These are phyloP conservation scores for Thielaviopsis musarum DNA, from an alignment of 2,329 filamentous ascomycete genomes.

Conservation along the genomic window DNA sequence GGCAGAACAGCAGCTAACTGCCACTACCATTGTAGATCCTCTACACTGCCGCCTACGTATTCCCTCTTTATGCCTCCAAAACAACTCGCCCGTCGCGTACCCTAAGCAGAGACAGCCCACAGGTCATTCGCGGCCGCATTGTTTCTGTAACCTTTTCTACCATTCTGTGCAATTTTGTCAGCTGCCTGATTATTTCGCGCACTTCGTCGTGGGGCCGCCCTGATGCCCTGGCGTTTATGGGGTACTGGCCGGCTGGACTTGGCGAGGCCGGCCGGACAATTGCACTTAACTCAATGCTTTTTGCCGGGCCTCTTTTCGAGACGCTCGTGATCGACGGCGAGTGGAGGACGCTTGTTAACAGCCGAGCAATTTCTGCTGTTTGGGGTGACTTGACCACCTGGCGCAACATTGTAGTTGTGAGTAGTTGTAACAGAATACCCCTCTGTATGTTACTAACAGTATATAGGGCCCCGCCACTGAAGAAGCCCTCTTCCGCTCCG, in stretches of 20 bases:
- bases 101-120: conserved; percentile 72
- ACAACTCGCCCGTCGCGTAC: conserved; percentile 63
- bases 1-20: background rate
- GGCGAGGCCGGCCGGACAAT: conserved; percentile 46
- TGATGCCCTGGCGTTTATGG: conserved; percentile 37
- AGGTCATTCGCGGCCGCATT: conserved; percentile 75
- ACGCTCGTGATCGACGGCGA: conserved; percentile 52
- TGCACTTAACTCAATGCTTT: conserved; percentile 61
- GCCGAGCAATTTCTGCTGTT: conserved; percentile 38
- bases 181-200: conserved; percentile 47
- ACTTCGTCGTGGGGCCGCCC: conserved; percentile 15
- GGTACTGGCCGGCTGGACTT: conserved; percentile 61
- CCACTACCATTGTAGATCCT: conserved; percentile 35
- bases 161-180: conserved; percentile 41
- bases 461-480: conserved; percentile 62
- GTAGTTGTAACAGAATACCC: conserved; percentile 23
- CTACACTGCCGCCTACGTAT: conserved; percentile 80
- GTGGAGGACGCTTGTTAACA: conserved; percentile 47
- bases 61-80: conserved; percentile 73
- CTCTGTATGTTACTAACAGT: conserved; percentile 2
- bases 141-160: conserved; percentile 65
- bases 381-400: conserved; percentile 64
- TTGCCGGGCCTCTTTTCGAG: conserved; percentile 73
- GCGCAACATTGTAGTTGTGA: conserved; percentile 72
- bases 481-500: conserved; percentile 82